These are phyloP conservation scores for Talaromyces amestolkiae DNA, from an alignment of 2,329 filamentous ascomycete species.

Conservation along the genomic window DNA sequence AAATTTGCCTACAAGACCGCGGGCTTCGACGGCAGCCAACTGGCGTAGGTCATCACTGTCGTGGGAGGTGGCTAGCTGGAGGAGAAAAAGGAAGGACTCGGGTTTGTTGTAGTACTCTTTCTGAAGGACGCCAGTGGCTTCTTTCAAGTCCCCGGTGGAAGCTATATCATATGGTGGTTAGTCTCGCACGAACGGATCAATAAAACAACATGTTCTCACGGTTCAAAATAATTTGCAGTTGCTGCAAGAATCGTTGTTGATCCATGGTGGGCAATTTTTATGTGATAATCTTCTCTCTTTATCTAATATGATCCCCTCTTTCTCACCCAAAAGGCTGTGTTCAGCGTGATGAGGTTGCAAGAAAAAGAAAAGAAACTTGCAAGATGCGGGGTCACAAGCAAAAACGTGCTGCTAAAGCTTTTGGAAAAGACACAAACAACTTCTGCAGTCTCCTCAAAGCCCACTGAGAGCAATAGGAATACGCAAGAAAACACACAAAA, in stretches of 20 bases:
- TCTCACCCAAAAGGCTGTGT: slow-evolving; percentile 14
- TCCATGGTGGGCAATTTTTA: slow-evolving; percentile 58
- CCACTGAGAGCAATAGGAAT: not conserved
- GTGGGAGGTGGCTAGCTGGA: slow-evolving; percentile 84
- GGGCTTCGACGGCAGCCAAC: slow-evolving; percentile 84
- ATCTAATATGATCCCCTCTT: not conserved
- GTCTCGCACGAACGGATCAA: slow-evolving; percentile 7
- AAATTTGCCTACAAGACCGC: slow-evolving; percentile 78
- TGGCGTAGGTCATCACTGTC: slow-evolving; percentile 71
- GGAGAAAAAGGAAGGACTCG: slow-evolving; percentile 76
- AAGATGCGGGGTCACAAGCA: slow-evolving; percentile 14
- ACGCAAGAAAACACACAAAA: not conserved
- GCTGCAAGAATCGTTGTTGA: slow-evolving; percentile 77
- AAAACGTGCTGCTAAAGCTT: not conserved
- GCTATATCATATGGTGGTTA: slow-evolving; percentile 52
- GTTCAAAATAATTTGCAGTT: slow-evolving; percentile 83
- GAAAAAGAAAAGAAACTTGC: slow-evolving; percentile 4
- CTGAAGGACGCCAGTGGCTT: slow-evolving; percentile 83
- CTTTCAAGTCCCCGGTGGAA: slow-evolving; percentile 84
- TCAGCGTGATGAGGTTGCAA: not conserved
- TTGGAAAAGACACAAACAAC: slow-evolving; percentile 1
- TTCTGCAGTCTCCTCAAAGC: not conserved
- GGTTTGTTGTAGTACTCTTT: slow-evolving; percentile 90
- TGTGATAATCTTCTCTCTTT: not conserved
- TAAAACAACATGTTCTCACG: slow-evolving; percentile 58